A percentile compares a stretch with the other conserved stretches of the same genome.
Conservation (phyloP, 2,329 filamentous ascomycete species). For the Coleophoma eucalyptorum region DNA sequence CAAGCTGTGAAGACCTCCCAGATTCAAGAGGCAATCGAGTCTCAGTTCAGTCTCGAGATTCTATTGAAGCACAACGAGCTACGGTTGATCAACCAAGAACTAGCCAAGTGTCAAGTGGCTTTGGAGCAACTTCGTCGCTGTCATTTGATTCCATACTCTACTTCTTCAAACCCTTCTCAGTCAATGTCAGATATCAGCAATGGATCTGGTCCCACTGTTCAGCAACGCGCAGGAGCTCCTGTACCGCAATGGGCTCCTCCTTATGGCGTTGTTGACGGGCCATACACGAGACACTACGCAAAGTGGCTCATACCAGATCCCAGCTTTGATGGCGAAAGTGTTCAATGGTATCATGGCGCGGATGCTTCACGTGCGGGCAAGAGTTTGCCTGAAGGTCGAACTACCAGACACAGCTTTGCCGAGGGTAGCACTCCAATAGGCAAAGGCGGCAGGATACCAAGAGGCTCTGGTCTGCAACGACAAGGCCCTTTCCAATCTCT, state of each 20-base stretch:
- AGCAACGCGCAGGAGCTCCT: conserved; percentile 50
- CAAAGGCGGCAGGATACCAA: conserved; percentile 49
- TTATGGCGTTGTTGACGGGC: conserved; percentile 87
- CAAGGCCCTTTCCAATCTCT: conserved; percentile 51
- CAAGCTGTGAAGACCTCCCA: conserved; percentile 19
- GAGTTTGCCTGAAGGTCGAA: conserved; percentile 62
- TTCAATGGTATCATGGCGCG: conserved; percentile 29
- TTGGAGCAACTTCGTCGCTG: conserved; percentile 92
- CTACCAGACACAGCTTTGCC: conserved; percentile 71
- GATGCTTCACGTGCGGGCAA: conserved; percentile 30
- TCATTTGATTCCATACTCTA: conserved; percentile 86
- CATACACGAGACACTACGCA: conserved; percentile 90
- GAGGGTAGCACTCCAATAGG: conserved; percentile 41
- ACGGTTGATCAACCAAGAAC: conserved; percentile 89
- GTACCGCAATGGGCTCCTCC: conserved; percentile 77
- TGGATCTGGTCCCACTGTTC: conserved; percentile 69
- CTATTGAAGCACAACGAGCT: conserved; percentile 92
- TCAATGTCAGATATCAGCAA: conserved; percentile 68
- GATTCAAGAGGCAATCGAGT: conserved; percentile 53
- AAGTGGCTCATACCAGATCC: conserved; percentile 92
- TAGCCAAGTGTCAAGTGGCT: conserved; percentile 91
- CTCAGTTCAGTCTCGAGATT: conserved; percentile 88
- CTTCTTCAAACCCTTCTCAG: conserved; percentile 60
- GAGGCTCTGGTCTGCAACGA: conserved; percentile 57
- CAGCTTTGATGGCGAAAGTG: conserved; percentile 70